Conservation (phyloP, 2,329 filamentous ascomycete genomes). For the Neurospora sp. region DNA sequence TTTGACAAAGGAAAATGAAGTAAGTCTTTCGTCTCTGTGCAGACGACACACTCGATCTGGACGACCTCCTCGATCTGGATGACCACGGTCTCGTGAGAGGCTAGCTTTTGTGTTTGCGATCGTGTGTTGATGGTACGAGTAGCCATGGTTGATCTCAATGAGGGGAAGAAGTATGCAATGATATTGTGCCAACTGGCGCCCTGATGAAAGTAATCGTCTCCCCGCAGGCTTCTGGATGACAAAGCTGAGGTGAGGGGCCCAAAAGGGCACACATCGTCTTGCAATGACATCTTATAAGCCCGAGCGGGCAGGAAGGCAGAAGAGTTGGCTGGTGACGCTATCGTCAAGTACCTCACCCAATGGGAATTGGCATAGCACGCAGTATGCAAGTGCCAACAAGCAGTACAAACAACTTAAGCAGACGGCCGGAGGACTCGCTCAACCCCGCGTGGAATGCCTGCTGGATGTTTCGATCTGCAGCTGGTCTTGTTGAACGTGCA, state of each 20-base stretch:
- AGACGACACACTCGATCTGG: slow-evolving; percentile 2
- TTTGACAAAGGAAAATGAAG: neutral
- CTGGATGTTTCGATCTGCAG: neutral
- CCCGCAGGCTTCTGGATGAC: neutral
- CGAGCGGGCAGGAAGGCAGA: neutral
- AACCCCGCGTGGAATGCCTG: neutral
- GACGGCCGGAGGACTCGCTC: neutral
- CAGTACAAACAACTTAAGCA: neutral
- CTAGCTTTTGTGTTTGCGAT: neutral
- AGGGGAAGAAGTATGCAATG: neutral
- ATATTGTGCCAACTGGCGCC: neutral
- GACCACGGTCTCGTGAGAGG: neutral
- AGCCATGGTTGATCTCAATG: neutral
- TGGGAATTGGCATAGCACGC: neutral
- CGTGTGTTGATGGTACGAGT: neutral
- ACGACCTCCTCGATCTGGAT: neutral
- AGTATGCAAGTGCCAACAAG: neutral
- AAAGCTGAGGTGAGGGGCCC: neutral
- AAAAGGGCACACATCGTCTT: neutral
- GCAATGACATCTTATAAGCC: neutral
- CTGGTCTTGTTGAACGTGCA: neutral
- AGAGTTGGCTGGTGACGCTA: neutral
- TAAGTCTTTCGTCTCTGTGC: neutral
- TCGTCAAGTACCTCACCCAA: neutral
- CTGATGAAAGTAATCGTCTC: neutral